These are phyloP conservation scores for Bipolaris victoriae DNA, from an alignment of 2,329 filamentous ascomycete genomes.

Conservation along the genomic window DNA sequence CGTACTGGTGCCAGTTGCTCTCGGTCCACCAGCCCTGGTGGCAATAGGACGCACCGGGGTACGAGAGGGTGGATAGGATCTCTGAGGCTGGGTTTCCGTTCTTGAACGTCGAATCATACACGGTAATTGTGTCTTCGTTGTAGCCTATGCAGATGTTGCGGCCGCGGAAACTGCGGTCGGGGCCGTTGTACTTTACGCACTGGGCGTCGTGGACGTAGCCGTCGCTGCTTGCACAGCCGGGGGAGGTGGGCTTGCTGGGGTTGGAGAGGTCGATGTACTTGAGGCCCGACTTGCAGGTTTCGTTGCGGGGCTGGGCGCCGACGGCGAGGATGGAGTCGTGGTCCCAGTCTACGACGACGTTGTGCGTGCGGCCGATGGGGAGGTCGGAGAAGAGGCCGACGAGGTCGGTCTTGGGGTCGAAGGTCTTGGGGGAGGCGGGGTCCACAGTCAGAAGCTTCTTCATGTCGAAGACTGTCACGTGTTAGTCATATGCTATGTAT, in stretches of 20 bases:
- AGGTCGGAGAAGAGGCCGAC: conserved; percentile 33
- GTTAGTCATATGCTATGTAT: conserved; percentile 32
- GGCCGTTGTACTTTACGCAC: conserved; percentile 62
- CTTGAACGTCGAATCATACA: conserved; percentile 61
- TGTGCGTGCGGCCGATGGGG: conserved; percentile 48
- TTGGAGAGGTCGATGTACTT: conserved; percentile 65
- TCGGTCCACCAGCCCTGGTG: conserved; percentile 64
- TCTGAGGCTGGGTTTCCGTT: conserved; percentile 61
- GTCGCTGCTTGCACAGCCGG: conserved; percentile 60
- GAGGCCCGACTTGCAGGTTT: conserved; percentile 58
- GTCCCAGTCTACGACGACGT: conserved; percentile 46
- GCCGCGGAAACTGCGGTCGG: conserved; percentile 56
- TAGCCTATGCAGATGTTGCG: conserved; percentile 63
- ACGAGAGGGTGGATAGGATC: conserved; percentile 61
- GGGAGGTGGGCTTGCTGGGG: conserved; percentile 58
- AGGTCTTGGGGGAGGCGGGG: conserved; percentile 39
- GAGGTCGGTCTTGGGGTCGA: conserved; percentile 40
- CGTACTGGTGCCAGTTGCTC: conserved; percentile 41
- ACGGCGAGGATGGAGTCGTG: conserved; percentile 45
- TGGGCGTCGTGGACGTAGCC: conserved; percentile 68
- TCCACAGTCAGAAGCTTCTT: conserved; percentile 52
- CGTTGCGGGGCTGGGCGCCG: conserved; percentile 42
- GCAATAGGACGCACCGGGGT: conserved; percentile 62
- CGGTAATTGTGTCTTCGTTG: conserved; percentile 60
- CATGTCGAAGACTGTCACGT: conserved; percentile 49